These are phyloP conservation scores for Acidiella bohemica DNA, from an alignment of 495 filamentous ascomycete genomes.

Conservation along the genomic window DNA sequence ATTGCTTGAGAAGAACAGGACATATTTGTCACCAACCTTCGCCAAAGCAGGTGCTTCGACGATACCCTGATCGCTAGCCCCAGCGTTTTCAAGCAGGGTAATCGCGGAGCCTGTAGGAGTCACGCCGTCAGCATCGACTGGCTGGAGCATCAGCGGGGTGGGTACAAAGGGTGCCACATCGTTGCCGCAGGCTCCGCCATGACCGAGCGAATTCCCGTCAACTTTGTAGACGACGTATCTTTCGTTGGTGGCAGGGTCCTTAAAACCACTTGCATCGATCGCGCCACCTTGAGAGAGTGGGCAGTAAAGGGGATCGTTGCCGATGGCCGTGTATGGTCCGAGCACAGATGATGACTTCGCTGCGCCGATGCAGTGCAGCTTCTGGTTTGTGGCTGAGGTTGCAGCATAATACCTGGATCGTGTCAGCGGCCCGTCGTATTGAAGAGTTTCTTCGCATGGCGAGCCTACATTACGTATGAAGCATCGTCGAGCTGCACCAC, in stretches of 20 bases:
- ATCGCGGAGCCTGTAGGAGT: slow-evolving; percentile 3
- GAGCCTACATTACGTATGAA: not conserved
- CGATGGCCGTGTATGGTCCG: slow-evolving; percentile 29
- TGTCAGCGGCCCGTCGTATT: slow-evolving; percentile 7
- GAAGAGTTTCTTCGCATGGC: not conserved
- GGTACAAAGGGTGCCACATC: slow-evolving; percentile 8
- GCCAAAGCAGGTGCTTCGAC: slow-evolving; percentile 17
- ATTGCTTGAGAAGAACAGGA: slow-evolving; percentile 16
- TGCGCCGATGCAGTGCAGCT: slow-evolving; percentile 34
- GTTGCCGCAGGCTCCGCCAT: slow-evolving; percentile 18
- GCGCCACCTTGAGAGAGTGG: slow-evolving; percentile 18
- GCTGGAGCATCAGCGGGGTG: slow-evolving; percentile 18
- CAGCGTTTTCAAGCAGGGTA: slow-evolving; percentile 16
- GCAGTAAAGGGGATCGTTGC: slow-evolving; percentile 9
- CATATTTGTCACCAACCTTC: slow-evolving; percentile 6
- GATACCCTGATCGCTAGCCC: slow-evolving; percentile 11
- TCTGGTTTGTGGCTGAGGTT: slow-evolving; percentile 15
- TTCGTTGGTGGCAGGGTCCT: slow-evolving; percentile 11
- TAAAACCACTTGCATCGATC: slow-evolving; percentile 18
- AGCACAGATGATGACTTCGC: slow-evolving; percentile 29
- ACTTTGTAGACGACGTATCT: slow-evolving; percentile 20
- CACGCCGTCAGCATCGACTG: slow-evolving; percentile 11
- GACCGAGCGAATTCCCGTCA: slow-evolving; percentile 17
- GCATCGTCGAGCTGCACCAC: slow-evolving; percentile 20
- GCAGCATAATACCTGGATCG: slow-evolving; percentile 30